Evolutionary conservation across 345 rosid genomes (phyloP), one percentile per base, ranked within the genome.

Genomic region (Gossypium rotundifolium): DNA sequence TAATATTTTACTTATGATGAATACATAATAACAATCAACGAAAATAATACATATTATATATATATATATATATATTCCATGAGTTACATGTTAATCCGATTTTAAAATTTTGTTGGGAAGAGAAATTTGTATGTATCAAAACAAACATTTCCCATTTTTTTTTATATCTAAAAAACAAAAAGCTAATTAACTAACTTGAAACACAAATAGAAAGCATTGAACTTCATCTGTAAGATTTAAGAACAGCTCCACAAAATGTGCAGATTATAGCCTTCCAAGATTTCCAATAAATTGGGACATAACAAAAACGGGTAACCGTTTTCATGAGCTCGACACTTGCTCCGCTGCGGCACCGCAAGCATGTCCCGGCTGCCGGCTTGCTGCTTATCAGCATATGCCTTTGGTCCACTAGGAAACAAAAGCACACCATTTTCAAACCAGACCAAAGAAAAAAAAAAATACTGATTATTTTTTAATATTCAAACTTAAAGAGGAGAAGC

Each of bases 391-490:
- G 72, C 67, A 74, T 83, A 81, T 80, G 87, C 71, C 44, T 87
- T 74, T 88, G 97, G 75, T 91, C 97, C 59, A 89, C 92, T 81
- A 91, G 60, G 78, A 91, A 91, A 71, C 92, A 89, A 83, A 89
- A 87, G 72, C 85, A 91, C 23, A 87, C 93, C 96, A 91, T 67
- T 13, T 48, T 67, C 42, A 49, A 68, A 5, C 57, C 17, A 18
- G 22, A 18, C 7, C 4, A 55, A 18, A 55, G 58, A 7, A 20
- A 55, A 7, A n/a, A 55, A 18, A 18, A 18, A 2, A 49, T 0
- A 49, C 13, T 55, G 11, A 18, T 1, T 11, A 3, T 7, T 55
- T 23, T 55, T 55, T 9, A 18, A 55, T 33, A 55, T 55, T 55
- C 60, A 18, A 55, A 55, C 23, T 55, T 18, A n/a, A 8, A 8